These are phyloP conservation scores for Dictyostelium capitatum DNA, from an alignment of 78 protist species.

Conservation along the genomic window DNA sequence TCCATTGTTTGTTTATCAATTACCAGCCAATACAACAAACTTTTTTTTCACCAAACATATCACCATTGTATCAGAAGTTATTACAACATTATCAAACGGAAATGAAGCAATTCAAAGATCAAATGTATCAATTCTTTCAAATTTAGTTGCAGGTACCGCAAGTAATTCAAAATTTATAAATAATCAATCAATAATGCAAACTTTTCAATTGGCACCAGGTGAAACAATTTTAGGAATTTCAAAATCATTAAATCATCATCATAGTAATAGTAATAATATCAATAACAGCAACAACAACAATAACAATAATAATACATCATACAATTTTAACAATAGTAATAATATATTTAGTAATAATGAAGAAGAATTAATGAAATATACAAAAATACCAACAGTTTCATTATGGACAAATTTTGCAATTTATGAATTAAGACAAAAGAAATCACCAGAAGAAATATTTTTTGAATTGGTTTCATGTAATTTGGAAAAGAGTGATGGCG, in stretches of 20 bases:
- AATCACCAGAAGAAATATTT: conserved; percentile 80
- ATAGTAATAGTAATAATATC: background rate
- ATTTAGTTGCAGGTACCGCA: conserved; percentile 77
- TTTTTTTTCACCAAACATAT: conserved; percentile 69
- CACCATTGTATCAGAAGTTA: conserved; percentile 34
- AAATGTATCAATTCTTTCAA: conserved; percentile 43
- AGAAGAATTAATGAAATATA: background rate
- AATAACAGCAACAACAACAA: background rate
- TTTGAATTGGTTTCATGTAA: conserved; percentile 72
- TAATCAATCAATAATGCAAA: conserved; percentile 80
- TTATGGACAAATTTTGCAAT: conserved; percentile 68
- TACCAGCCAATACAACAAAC: conserved; percentile 46
- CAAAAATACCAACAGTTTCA: conserved; percentile 39
- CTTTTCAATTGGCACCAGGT: conserved; percentile 57
- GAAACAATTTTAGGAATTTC: conserved; percentile 41
- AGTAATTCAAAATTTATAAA: conserved; percentile 60
- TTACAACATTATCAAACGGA: background rate
- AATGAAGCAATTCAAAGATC: background rate
- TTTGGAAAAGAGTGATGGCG: conserved; percentile 82
- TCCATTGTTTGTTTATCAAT: conserved; percentile 79
- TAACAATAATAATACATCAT: background rate
- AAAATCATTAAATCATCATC: conserved; percentile 38
- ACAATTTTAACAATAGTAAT: background rate
- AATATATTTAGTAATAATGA: background rate
- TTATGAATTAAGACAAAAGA: conserved; percentile 81